Evolutionary conservation across 306 rosid genomes (phyloP).

Genomic region (Benincasa hispida): DNA sequence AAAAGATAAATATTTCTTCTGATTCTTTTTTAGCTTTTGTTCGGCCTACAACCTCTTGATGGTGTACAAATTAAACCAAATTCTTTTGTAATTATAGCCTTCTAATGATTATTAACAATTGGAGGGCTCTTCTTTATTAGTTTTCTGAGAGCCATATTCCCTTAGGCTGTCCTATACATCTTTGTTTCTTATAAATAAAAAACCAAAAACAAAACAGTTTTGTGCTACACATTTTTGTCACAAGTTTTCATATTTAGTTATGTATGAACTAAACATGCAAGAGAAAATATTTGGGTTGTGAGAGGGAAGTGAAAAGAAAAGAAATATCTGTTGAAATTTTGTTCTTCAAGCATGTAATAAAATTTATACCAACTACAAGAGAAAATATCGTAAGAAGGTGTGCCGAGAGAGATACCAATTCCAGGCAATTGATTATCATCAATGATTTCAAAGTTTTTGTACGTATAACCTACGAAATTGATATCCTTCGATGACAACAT

Average conservation of each 20-base stretch:
- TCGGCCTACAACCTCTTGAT: no score
- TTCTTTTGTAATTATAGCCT: no score
- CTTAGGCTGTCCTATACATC: no score
- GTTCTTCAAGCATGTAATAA: neutral
- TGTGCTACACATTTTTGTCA: neutral
- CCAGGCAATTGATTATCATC: slow-evolving; percentile 82
- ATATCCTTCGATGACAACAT: slow-evolving; percentile 90
- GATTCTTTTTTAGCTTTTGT: no score
- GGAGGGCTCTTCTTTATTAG: no score
- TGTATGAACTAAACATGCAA: neutral
- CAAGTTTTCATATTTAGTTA: neutral
- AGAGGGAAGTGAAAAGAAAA: neutral
- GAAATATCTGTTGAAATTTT: neutral
- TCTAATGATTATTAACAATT: no score
- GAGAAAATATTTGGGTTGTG: no score
- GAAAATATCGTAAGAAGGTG: slow-evolving; percentile 7
- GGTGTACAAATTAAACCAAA: no score
- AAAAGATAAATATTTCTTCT: neutral
- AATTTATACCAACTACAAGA: neutral
- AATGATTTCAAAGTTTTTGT: slow-evolving; percentile 84
- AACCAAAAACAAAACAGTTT: neutral
- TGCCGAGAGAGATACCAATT: slow-evolving; percentile 49
- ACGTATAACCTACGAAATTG: slow-evolving; percentile 95
- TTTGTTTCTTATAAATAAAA: no score
- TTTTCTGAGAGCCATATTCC: no score